Evolutionary conservation across 2,329 filamentous ascomycete species (phyloP).

Genomic region (Penicillium sp.): DNA sequence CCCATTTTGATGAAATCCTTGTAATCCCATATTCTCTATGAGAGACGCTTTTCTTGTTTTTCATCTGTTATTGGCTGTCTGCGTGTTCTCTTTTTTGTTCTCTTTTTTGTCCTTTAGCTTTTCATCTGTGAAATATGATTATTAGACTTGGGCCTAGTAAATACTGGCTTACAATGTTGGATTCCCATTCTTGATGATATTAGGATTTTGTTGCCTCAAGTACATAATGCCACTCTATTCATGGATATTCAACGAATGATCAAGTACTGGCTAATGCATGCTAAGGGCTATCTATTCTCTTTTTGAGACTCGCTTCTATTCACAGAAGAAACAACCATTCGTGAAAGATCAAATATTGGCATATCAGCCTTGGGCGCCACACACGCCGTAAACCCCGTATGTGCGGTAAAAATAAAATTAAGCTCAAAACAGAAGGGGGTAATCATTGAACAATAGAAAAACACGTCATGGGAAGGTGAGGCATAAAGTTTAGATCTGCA

Average conservation of each 20-base stretch:
- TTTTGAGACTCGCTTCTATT: not conserved
- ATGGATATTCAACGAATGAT: not conserved
- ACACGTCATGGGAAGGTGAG: not conserved
- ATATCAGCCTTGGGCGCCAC: not conserved
- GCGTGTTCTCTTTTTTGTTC: conserved; percentile 1
- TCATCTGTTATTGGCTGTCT: not conserved
- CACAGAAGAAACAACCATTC: not conserved
- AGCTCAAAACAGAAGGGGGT: not conserved
- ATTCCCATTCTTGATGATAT: not conserved
- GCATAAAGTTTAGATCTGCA: conserved; percentile 28
- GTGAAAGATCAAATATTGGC: not conserved
- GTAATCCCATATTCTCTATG: conserved; percentile 18
- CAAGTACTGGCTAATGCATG: not conserved
- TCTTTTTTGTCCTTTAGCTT: conserved; percentile 9
- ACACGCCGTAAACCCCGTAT: conserved; percentile 4
- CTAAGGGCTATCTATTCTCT: not conserved
- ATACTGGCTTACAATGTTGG: conserved; percentile 10
- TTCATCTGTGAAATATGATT: conserved; percentile 26
- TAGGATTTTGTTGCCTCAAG: not conserved
- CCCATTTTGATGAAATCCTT: conserved; percentile 11
- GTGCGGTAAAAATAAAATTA: conserved; percentile 8
- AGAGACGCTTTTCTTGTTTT: conserved; percentile 8
- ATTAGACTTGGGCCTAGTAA: conserved; percentile 17
- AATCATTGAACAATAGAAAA: conserved; percentile 5
- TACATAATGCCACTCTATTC: not conserved